Percentiles rank a stretch among this genome's conserved stretches.
Conservation (phyloP, 2,329 filamentous ascomycete genomes). For the Penicillium brevicompactum region DNA sequence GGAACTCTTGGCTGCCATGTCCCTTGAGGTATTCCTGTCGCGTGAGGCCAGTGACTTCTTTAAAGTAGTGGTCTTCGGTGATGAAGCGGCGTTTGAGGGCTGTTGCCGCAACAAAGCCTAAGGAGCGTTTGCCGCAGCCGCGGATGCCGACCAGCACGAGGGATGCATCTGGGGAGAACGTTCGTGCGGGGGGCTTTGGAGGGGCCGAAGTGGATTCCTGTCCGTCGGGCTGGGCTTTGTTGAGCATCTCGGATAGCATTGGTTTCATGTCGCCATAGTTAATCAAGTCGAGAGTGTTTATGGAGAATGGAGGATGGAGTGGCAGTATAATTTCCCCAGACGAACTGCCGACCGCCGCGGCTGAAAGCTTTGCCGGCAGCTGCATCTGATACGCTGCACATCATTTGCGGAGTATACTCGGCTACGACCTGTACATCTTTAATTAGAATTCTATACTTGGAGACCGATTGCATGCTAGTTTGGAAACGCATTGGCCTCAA, state of each 20-base stretch:
- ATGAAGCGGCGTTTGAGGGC: conserved; percentile 47
- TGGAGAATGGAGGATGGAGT: neutral
- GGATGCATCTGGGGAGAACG: conserved; percentile 42
- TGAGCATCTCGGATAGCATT: neutral
- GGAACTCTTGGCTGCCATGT: conserved; percentile 46
- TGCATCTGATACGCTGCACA: no score
- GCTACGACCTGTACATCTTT: no score
- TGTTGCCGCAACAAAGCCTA: conserved; percentile 47
- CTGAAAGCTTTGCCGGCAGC: neutral
- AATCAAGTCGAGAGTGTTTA: neutral
- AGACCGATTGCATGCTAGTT: no score
- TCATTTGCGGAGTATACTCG: no score
- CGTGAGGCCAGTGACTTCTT: conserved; percentile 43
- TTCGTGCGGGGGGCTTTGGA: conserved; percentile 19
- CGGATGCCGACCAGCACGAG: conserved; percentile 47
- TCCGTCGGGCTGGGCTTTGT: neutral
- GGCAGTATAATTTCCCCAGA: neutral
- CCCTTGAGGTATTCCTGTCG: conserved; percentile 45
- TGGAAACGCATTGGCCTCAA: no score
- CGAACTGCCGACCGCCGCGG: neutral
- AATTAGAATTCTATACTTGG: no score
- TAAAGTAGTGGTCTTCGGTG: conserved; percentile 49
- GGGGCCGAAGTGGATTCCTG: conserved; percentile 1
- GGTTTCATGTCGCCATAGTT: neutral
- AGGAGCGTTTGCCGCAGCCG: conserved; percentile 47